Evolutionary conservation across 2,329 filamentous ascomycete species (phyloP).

Genomic region (Botrytis fragariae): DNA sequence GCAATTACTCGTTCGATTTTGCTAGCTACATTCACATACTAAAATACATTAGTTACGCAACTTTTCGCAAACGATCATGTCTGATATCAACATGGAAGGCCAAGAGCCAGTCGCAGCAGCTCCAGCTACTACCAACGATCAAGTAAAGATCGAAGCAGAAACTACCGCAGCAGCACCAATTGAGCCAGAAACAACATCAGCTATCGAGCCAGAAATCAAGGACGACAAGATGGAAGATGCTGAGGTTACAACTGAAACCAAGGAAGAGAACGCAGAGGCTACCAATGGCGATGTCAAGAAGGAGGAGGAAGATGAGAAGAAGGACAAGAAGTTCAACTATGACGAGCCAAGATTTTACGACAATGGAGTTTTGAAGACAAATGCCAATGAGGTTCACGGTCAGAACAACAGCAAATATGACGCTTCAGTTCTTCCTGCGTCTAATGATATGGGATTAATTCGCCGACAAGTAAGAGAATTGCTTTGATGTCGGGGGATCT

Average conservation of each 20-base stretch:
- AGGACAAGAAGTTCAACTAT: constrained; percentile 16
- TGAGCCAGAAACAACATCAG: constrained; percentile 17
- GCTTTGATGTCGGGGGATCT: not conserved
- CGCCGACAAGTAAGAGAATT: constrained; percentile 56
- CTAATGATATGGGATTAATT: constrained; percentile 63
- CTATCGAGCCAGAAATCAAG: constrained; percentile 23
- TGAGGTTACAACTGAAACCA: constrained; percentile 12
- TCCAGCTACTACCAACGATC: constrained; percentile 29
- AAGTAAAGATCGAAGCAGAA: constrained; percentile 24
- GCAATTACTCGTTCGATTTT: not conserved
- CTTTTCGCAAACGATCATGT: constrained; percentile 15
- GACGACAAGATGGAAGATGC: constrained; percentile 20
- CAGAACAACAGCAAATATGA: constrained; percentile 53
- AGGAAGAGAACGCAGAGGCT: constrained; percentile 23
- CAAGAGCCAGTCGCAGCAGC: constrained; percentile 23
- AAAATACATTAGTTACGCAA: not conserved
- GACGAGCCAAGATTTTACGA: constrained; percentile 24
- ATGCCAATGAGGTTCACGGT: constrained; percentile 33
- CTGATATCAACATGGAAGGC: constrained; percentile 20
- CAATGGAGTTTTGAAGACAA: constrained; percentile 32
- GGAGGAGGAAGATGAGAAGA: constrained; percentile 19
- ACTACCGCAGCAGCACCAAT: constrained; percentile 24
- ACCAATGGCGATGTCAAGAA: constrained; percentile 18
- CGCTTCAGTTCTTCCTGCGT: constrained; percentile 53
- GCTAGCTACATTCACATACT: not conserved